Percentiles rank a stretch among this genome's conserved stretches.
Evolutionary conservation across 2,329 filamentous ascomycete species (phyloP).

Genomic region (Aspergillus terreus): DNA sequence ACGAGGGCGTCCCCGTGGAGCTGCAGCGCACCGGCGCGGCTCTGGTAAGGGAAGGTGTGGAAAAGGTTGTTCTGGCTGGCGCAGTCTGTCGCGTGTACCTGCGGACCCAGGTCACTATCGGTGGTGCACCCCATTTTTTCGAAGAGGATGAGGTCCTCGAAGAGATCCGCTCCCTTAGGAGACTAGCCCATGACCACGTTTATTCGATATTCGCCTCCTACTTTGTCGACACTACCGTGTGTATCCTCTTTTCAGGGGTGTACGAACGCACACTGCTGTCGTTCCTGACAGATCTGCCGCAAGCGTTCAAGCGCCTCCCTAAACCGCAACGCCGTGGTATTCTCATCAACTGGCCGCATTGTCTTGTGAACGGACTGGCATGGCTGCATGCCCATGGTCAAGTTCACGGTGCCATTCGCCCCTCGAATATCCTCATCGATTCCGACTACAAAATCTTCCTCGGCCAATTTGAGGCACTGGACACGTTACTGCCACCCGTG

Average conservation of each 20-base stretch:
- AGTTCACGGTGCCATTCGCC: slow-evolving; percentile 55
- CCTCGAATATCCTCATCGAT: slow-evolving; percentile 58
- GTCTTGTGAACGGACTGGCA: slow-evolving; percentile 52
- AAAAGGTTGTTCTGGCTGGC: slow-evolving; percentile 40
- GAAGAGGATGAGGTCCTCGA: slow-evolving; percentile 38
- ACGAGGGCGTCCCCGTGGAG: slow-evolving; percentile 59
- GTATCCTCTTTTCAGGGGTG: slow-evolving; percentile 40
- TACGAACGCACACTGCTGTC: slow-evolving; percentile 40
- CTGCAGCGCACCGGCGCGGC: slow-evolving; percentile 42
- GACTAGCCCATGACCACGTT: slow-evolving; percentile 42
- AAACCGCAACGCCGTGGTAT: slow-evolving; percentile 41
- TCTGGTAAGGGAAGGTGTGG: slow-evolving; percentile 35
- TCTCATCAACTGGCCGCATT: slow-evolving; percentile 46
- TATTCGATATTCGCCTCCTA: slow-evolving; percentile 45
- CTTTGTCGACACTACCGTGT: slow-evolving; percentile 40
- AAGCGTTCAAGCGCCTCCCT: slow-evolving; percentile 37
- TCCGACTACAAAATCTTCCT: slow-evolving; percentile 55
- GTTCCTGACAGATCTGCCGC: slow-evolving; percentile 42
- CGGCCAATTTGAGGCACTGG: slow-evolving; percentile 55
- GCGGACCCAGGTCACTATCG: slow-evolving; percentile 37
- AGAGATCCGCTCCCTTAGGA: slow-evolving; percentile 37
- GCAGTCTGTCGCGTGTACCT: slow-evolving; percentile 32
- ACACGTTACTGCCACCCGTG: slow-evolving; percentile 52
- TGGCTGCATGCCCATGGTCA: slow-evolving; percentile 55
- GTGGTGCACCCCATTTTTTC: slow-evolving; percentile 34